Evolutionary conservation across 2,329 filamentous ascomycete species (phyloP).

Genomic region (Cadophora luteo-olivacea): DNA sequence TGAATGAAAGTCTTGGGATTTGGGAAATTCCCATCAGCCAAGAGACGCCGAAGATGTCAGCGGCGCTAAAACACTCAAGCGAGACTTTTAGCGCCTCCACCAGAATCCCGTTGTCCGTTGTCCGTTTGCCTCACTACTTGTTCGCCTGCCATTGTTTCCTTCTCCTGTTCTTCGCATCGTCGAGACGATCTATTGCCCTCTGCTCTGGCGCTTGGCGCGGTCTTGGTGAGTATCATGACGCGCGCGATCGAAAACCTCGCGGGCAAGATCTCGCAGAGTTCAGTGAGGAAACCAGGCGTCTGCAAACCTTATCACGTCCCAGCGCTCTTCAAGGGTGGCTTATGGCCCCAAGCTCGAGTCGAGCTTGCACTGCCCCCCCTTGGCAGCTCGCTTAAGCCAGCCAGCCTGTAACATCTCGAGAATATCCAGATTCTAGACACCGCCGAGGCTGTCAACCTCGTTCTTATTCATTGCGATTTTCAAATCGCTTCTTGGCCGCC

Average conservation of each 20-base stretch:
- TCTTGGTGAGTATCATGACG: constrained; percentile 3
- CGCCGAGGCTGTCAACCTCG: constrained; percentile 20
- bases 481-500: constrained; percentile 9
- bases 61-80: constrained; percentile 13
- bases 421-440: constrained; percentile 12
- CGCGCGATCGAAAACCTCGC: not conserved
- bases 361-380: constrained; percentile 11
- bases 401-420: constrained; percentile 5
- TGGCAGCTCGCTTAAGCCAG: constrained; percentile 15
- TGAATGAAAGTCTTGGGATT: not conserved
- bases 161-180: not conserved
- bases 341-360: constrained; percentile 13
- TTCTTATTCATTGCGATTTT: constrained; percentile 10
- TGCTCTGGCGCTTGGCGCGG: constrained; percentile 4
- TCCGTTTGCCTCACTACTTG: not conserved
- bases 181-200: not conserved
- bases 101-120: not conserved
- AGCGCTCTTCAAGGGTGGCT: constrained; percentile 15
- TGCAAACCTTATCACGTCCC: constrained; percentile 11
- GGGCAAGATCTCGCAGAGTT: not conserved
- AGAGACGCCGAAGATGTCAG: constrained; percentile 9
- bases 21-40: constrained; percentile 18
- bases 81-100: not conserved
- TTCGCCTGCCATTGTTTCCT: constrained; percentile 4
- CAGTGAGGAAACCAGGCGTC: not conserved